These are phyloP conservation scores for Populus trichocarpa DNA, from an alignment of 441 rosid genomes.

Conservation along the genomic window DNA sequence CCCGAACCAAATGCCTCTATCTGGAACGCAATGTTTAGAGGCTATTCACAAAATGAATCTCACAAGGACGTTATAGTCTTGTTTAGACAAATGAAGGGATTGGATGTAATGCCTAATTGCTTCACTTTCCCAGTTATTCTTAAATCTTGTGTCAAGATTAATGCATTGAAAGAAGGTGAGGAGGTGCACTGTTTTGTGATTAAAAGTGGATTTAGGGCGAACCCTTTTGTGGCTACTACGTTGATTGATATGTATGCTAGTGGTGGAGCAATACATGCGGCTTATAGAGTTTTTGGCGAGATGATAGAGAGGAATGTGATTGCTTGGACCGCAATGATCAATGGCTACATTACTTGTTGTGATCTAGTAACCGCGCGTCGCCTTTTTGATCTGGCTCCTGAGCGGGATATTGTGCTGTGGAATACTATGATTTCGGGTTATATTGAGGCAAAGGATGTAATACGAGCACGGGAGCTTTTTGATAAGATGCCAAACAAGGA, in stretches of 20 bases:
- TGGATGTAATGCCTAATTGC: conserved; percentile 43
- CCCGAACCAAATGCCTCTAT: conserved; percentile 36
- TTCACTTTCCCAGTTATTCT: conserved; percentile 58
- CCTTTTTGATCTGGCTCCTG: conserved; percentile 58
- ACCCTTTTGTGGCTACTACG: conserved; percentile 44
- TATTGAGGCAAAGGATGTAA: conserved; percentile 48
- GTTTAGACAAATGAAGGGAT: conserved; percentile 42
- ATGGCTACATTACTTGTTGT: conserved; percentile 39
- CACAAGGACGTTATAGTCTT: conserved; percentile 37
- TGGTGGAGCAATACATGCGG: conserved; percentile 32
- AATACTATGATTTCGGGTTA: conserved; percentile 63
- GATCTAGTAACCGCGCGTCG: conserved; percentile 48
- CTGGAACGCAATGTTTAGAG: conserved; percentile 68
- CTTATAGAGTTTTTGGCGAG: conserved; percentile 54
- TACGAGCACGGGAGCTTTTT: conserved; percentile 54
- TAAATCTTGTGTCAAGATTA: conserved; percentile 43
- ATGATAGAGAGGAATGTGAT: conserved; percentile 62
- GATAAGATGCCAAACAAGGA: conserved; percentile 54
- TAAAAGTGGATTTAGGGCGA: conserved; percentile 51
- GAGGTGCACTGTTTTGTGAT: conserved; percentile 52
- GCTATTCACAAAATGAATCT: conserved; percentile 33
- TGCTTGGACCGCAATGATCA: conserved; percentile 63
- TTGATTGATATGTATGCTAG: conserved; percentile 65
- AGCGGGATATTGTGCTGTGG: conserved; percentile 65
- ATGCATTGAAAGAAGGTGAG: conserved; percentile 47